Conservation (phyloP, 495 filamentous ascomycete genomes). For the Aspergillus sclerotiicarbonarius region DNA sequence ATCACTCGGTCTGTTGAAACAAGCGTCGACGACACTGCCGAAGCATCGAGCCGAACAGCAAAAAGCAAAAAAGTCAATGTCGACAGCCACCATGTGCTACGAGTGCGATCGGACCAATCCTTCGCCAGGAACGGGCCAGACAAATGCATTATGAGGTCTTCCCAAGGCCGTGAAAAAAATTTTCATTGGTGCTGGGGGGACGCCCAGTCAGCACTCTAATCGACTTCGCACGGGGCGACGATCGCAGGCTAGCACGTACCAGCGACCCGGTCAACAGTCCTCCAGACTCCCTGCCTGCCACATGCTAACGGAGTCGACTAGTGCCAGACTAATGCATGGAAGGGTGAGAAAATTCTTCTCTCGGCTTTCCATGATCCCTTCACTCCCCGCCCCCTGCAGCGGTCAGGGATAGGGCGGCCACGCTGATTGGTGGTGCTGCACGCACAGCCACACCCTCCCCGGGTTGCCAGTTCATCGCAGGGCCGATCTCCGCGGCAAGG, state of each 20-base stretch:
- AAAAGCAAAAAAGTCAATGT: neutral
- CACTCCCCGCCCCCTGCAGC: neutral
- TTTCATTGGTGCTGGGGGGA: slow-evolving; percentile 5
- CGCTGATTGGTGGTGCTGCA: neutral
- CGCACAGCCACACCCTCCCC: slow-evolving; percentile 4
- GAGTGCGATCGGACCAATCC: neutral
- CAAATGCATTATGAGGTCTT: neutral
- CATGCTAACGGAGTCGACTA: neutral
- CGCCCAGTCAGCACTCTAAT: slow-evolving; percentile 10
- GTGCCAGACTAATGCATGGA: slow-evolving; percentile 2
- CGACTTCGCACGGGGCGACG: neutral
- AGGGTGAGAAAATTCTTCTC: slow-evolving; percentile 1
- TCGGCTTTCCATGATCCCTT: neutral
- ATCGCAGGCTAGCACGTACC: neutral
- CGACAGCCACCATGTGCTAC: neutral
- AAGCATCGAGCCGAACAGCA: neutral
- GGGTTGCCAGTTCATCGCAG: slow-evolving; percentile 1
- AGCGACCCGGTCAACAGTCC: neutral
- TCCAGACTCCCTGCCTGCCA: slow-evolving; percentile 1
- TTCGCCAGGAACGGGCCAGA: neutral
- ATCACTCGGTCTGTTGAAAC: neutral
- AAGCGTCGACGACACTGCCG: neutral
- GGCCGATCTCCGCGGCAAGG: slow-evolving; percentile 6
- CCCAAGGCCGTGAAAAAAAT: neutral
- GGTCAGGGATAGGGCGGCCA: neutral